phyloP scores from a whole-genome alignment of 1,284 basidiomycete genomes.

The Pholiota adiposa region DNA sequence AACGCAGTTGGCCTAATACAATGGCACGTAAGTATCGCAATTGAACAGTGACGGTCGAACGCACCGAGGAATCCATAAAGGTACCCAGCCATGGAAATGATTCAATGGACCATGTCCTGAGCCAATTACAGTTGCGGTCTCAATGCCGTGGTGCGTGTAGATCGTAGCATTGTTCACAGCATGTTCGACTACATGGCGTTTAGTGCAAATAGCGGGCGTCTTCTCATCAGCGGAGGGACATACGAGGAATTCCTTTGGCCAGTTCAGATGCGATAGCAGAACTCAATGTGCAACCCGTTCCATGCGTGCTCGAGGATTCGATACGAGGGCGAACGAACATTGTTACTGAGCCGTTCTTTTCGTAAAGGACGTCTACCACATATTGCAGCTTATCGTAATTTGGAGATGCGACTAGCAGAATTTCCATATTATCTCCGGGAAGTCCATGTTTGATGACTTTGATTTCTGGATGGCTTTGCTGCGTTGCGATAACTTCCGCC shows the following conservation, averaged over 20 bases:
- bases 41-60: constrained; percentile 27
- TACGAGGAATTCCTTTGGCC: constrained; percentile 55
- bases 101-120: constrained; percentile 87
- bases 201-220: not conserved
- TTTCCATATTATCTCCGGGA: constrained; percentile 63
- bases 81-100: constrained; percentile 73
- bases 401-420: constrained; percentile 44
- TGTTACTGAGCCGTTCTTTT: constrained; percentile 40
- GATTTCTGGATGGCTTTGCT: constrained; percentile 32
- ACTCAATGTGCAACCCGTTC: constrained; percentile 92
- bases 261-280: constrained; percentile 80
- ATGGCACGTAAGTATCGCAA: not conserved
- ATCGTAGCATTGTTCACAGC: constrained; percentile 64
- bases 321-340: constrained; percentile 73
- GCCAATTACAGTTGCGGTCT: constrained; percentile 73
- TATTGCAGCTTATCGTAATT: constrained; percentile 34
- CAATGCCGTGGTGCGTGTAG: constrained; percentile 83
- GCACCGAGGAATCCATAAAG: constrained; percentile 61
- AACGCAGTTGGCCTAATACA: constrained; percentile 54
- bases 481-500: constrained; percentile 46
- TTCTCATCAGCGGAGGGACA: constrained; percentile 21
- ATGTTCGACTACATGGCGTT: constrained; percentile 49
- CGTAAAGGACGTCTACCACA: constrained; percentile 81
- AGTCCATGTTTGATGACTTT: constrained; percentile 46
- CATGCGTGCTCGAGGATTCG: constrained; percentile 81